Conservation (phyloP, 352 stramenopile species). For the Globisporangium spiculum region DNA sequence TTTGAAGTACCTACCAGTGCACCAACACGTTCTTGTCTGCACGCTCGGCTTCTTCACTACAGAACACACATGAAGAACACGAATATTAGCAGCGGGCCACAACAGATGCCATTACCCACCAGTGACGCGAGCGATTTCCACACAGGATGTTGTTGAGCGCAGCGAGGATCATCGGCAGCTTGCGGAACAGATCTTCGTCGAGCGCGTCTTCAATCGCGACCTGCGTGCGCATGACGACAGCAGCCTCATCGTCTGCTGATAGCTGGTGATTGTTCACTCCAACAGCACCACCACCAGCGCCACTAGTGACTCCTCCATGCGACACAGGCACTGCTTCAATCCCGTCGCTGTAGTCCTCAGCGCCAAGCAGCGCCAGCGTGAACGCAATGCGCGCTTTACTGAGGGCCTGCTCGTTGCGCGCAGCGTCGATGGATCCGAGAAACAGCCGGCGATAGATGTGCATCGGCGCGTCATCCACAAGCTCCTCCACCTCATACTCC, state of each 20-base stretch:
- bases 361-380: constrained; percentile 40
- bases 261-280: no score
- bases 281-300: not conserved
- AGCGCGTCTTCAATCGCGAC: constrained; percentile 54
- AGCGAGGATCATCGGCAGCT: constrained; percentile 40
- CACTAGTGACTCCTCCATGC: not conserved
- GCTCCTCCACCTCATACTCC: constrained; percentile 51
- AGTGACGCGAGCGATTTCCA: no score
- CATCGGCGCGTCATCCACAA: constrained; percentile 61
- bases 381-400: constrained; percentile 32
- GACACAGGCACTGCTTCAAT: not conserved
- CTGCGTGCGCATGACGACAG: constrained; percentile 14
- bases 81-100: not conserved
- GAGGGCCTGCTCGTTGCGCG: constrained; percentile 41
- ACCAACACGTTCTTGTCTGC: constrained; percentile 56
- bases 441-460: constrained; percentile 40
- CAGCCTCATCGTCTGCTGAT: constrained; percentile 6
- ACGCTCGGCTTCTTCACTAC: constrained; percentile 30
- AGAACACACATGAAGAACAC: not conserved
- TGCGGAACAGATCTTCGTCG: constrained; percentile 43
- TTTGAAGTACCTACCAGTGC: constrained; percentile 44
- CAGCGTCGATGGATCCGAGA: constrained; percentile 68
- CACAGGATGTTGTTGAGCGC: constrained; percentile 20
- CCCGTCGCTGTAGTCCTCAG: not conserved
- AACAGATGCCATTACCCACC: no score